Evolutionary conservation across 306 rosid species (phyloP), one percentile per base, ranked within the genome.

Genomic region (Acacia crassicarpa): DNA sequence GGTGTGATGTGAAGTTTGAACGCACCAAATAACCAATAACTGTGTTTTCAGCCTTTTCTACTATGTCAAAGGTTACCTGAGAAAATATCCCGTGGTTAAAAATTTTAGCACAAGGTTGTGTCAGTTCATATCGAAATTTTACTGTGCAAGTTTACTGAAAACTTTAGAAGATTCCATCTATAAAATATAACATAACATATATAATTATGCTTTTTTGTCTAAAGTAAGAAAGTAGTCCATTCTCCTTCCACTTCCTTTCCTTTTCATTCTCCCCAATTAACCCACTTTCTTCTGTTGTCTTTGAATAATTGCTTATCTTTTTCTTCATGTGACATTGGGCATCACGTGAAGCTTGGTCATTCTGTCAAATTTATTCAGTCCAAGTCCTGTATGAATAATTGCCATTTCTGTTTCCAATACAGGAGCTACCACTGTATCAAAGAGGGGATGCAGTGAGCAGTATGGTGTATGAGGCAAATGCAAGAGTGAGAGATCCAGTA

Each of bases 381-480:
- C 68, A 25, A n/a, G 62, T 56, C 62, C 35, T 14, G 12, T 27
- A 25, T 61, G 33, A 5, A 12, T 61, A 30, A 6, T 5, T 27
- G 68, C 68, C 11, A 63, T 30, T 30, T 63, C 41, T 63, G 4
- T 63, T 30, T 30, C 20, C 11, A 63, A 32, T 4, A 17, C 88
- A 94, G 98, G 98, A 92, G 80, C 77, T 94, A 72, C 97, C 94
- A 25, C 70, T 74, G 81, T 87, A 89, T 82, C 97, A 94, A 72
- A 75, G 98, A 51, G 94, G 95, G 35, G 98, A 94, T 77, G 97
- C 98, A 7, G 98, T 94, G 59, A 94, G 95, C 27, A 92, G 97
- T 86, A 91, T 94, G 88, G 98, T 94, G 41, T 94, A 94, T 46
- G 98, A 94, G 69, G 98, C 98, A 2, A 94, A 92, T 46, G 98